Base-by-base conservation (phyloP, 192 early-diverging fungal species). In the Jimgerdemannia lactiflua region DNA sequence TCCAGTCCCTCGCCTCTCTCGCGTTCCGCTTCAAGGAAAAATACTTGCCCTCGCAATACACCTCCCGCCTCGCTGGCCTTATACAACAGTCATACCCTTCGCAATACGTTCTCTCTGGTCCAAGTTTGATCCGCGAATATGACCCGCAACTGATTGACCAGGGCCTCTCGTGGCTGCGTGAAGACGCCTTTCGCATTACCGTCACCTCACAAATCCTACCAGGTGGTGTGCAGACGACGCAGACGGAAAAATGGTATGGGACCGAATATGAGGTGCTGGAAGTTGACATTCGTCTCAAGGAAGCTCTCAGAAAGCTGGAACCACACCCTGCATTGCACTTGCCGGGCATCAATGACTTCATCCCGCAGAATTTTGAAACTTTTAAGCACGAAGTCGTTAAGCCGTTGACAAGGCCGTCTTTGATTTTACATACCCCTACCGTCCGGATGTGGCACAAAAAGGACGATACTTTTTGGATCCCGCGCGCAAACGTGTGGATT, bases 391-490 rank as follows among this genome's bases (percentile, higher is more conserved):
- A 78, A 39, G 75, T 75, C 29, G 43, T 83, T 14, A 72, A 64
- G 72, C 85, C 72, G 2, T 6, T 71, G 17, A 79, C 70, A 17
- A 63, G 72, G 18, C 91, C 94, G 4, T 64, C 71, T 29, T 80
- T 96, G 69, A 83, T 95, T 65, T 78, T 75, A 65, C 89, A 95
- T n/a, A 83, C 85, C 9, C 74, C 82, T 0, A 44, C 80, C 3
- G 68, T 87, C 39, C 90, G 96, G 49, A 77, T 98, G 78, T 99
- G 97, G 97, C 90, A 95, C 80, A 97, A 97, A 80, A 94, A 94
- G 74, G 97, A 99, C 83, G 95, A 97, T 79, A 93, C 87, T 3
- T 99, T 96, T 75, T 92, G 90, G 86, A 88, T 96, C 19, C 98
- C 98, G 43, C 94, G 96, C 74, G 94, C 92, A 70, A 90, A 92